phyloP scores from a whole-genome alignment of 2,329 filamentous ascomycete genomes.

The Sporothrix globosa region DNA sequence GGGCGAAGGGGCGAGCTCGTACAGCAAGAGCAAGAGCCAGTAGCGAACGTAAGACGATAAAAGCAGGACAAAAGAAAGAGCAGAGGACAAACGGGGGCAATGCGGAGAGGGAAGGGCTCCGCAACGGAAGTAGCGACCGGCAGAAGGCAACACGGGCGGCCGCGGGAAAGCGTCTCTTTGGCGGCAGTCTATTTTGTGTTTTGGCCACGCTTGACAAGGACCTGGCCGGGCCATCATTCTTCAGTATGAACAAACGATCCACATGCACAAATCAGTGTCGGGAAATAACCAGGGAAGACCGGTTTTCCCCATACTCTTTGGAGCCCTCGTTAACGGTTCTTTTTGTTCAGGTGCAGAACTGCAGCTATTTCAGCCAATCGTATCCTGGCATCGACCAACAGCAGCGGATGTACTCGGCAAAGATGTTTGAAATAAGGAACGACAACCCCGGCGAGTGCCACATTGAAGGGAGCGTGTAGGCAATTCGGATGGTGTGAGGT shows the following conservation, averaged over 20 bases:
- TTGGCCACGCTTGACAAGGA: not conserved
- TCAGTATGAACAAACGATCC: not conserved
- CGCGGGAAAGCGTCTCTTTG: not conserved
- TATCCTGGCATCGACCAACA: not conserved
- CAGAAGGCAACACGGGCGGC: constrained; percentile 25
- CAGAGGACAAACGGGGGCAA: not conserved
- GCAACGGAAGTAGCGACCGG: constrained; percentile 24
- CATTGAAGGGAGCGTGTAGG: not conserved
- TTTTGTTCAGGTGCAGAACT: not conserved
- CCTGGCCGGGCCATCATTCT: not conserved
- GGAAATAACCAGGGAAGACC: not conserved
- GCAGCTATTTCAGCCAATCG: not conserved
- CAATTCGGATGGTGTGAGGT: constrained; percentile 7
- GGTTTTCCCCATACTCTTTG: not conserved
- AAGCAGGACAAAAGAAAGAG: not conserved
- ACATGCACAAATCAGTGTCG: not conserved
- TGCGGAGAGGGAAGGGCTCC: constrained; percentile 21
- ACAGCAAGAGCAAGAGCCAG: not conserved
- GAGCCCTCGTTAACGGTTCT: not conserved
- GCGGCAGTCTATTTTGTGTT: not conserved
- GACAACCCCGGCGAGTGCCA: constrained; percentile 10
- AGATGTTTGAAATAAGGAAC: constrained; percentile 13
- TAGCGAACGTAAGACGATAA: constrained; percentile 12
- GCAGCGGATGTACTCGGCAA: not conserved
- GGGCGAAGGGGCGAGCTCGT: constrained; percentile 1